phyloP scores from a whole-genome alignment of 1,139 yeast genomes.

The Debaryomyces udenii region DNA sequence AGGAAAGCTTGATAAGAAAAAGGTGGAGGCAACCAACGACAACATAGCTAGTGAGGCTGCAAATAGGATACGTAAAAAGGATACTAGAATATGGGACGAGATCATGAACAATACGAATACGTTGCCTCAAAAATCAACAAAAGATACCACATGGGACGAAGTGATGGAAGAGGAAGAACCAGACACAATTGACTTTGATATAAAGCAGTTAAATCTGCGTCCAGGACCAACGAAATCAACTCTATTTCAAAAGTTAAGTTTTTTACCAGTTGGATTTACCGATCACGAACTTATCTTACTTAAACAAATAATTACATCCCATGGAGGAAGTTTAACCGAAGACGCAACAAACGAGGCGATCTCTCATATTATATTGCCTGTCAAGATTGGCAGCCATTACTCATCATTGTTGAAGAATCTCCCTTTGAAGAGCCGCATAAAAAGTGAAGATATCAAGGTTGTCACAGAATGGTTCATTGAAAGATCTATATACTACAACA shows the following conservation, averaged over 20 bases:
- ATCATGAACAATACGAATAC: conserved; percentile 44
- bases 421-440: conserved; percentile 28
- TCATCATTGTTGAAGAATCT: conserved; percentile 28
- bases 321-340: conserved; percentile 42
- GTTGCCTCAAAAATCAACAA: conserved; percentile 18
- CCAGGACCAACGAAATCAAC: conserved; percentile 11
- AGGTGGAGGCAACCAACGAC: conserved; percentile 12
- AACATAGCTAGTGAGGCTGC: conserved; percentile 1
- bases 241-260: conserved; percentile 39
- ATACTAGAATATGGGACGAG: conserved; percentile 45
- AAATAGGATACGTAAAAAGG: conserved; percentile 21
- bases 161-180: conserved; percentile 17
- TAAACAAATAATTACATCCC: conserved; percentile 38
- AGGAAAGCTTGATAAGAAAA: conserved; percentile 15
- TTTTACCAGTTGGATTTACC: conserved; percentile 44
- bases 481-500: conserved; percentile 66
- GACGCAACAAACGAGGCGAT: conserved; percentile 26
- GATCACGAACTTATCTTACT: conserved; percentile 35
- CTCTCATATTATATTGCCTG: conserved; percentile 48
- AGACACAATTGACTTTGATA: conserved; percentile 8
- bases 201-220: conserved; percentile 12
- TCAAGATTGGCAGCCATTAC: conserved; percentile 34
- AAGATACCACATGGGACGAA: conserved; percentile 38
- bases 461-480: conserved; percentile 90
- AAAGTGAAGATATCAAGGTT: conserved; percentile 26